Conservation (phyloP, 306 rosid species). For the Ormosia semicastrata region DNA sequence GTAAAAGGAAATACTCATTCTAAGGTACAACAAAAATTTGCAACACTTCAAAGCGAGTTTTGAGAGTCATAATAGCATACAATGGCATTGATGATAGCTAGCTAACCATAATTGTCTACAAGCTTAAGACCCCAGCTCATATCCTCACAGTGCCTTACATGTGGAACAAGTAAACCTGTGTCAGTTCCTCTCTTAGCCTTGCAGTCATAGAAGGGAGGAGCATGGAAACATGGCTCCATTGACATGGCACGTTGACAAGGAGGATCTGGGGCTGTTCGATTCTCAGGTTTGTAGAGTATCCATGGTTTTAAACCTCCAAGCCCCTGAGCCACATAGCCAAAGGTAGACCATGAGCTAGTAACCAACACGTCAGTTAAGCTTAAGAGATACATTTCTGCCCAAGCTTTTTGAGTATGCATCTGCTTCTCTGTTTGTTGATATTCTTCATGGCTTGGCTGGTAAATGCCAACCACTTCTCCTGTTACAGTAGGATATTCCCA, state of each 20-base stretch:
- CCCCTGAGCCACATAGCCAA: conserved; percentile 80
- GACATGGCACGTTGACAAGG: conserved; percentile 71
- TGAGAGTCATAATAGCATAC: neutral
- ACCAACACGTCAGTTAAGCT: conserved; percentile 63
- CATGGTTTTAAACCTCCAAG: conserved; percentile 74
- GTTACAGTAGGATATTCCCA: conserved; percentile 71
- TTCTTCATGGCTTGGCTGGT: conserved; percentile 79
- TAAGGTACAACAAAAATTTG: conserved; percentile 38
- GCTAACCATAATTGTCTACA: conserved; percentile 36
- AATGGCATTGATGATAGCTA: neutral
- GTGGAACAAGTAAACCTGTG: conserved; percentile 65
- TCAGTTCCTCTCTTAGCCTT: conserved; percentile 63
- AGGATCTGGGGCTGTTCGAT: conserved; percentile 53
- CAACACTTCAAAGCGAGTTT: neutral
- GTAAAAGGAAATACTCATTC: neutral
- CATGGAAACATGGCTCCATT: conserved; percentile 83
- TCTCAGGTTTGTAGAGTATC: conserved; percentile 75
- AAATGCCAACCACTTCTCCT: conserved; percentile 57
- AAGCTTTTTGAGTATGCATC: conserved; percentile 66
- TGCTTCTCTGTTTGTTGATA: conserved; percentile 69
- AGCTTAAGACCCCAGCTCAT: conserved; percentile 89
- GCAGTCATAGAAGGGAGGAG: conserved; percentile 81
- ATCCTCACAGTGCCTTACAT: conserved; percentile 77
- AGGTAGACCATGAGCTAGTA: conserved; percentile 80
- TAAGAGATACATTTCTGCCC: conserved; percentile 69